Conservation (phyloP, 768 basidiomycete genomes). For the Hirschioporus abietinus region DNA sequence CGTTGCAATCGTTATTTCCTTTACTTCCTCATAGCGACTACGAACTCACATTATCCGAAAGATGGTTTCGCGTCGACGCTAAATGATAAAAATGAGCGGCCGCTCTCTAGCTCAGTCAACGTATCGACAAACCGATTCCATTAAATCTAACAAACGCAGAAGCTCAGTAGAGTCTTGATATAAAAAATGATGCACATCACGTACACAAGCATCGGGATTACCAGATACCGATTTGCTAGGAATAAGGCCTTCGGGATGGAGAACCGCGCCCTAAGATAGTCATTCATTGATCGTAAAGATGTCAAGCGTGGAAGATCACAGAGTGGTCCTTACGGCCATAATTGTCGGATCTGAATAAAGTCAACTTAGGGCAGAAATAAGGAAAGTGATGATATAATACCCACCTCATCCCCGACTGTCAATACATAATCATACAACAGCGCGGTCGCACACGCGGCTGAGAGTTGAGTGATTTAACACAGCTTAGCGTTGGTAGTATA, state of each 20-base stretch:
- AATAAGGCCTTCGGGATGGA: conserved; percentile 8
- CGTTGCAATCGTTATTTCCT: background rate
- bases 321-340: background rate
- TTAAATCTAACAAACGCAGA: conserved; percentile 3
- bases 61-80: conserved; percentile 9
- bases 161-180: background rate
- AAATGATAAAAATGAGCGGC: background rate
- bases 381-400: background rate
- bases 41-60: background rate
- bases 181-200: background rate
- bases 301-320: background rate
- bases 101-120: no score
- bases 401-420: background rate
- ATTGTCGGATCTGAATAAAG: background rate
- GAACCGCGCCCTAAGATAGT: background rate
- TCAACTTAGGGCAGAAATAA: background rate
- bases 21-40: background rate
- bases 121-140: conserved; percentile 4
- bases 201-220: conserved; percentile 5
- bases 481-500: no score
- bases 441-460: background rate
- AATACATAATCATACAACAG: background rate
- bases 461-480: background rate
- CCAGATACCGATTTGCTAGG: conserved; percentile 7
- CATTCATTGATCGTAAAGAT: background rate